These are phyloP conservation scores for Pharus latifolius DNA, from an alignment of 176 grass and related monocot species.

Conservation along the genomic window DNA sequence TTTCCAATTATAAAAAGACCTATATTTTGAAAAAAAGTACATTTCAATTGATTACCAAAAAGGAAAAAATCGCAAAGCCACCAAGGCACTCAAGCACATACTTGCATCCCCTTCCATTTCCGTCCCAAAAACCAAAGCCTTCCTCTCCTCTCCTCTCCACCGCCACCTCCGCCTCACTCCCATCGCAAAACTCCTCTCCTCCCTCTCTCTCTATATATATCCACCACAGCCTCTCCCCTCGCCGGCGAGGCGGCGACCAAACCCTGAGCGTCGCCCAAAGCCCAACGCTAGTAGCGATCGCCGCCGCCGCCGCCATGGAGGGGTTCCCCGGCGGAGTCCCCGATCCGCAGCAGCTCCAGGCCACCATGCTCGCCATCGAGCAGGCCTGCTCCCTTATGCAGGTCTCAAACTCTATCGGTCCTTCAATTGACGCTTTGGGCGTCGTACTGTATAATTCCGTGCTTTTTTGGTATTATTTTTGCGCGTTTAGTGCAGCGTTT, in stretches of 20 bases:
- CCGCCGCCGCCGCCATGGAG: constrained; percentile 44
- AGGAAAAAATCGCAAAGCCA: not conserved
- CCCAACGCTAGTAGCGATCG: constrained; percentile 2
- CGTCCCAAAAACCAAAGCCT: constrained; percentile 1
- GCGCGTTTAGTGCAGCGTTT: not conserved
- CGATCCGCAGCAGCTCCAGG: constrained; percentile 63
- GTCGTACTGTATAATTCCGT: not conserved
- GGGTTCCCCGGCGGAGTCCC: constrained; percentile 59
- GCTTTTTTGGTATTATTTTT: not conserved
- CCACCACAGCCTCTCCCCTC: constrained; percentile 3
- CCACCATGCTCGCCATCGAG: constrained; percentile 80
- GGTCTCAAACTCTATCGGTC: constrained; percentile 20
- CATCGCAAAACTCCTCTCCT: not conserved
- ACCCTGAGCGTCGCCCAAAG: constrained; percentile 18
- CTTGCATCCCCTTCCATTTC: constrained; percentile 5
- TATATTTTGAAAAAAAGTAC: too few relatives aligned
- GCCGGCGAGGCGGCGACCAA: constrained; percentile 18
- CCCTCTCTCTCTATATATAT: not conserved
- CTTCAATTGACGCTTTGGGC: not conserved
- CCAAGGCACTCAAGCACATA: constrained; percentile 3
- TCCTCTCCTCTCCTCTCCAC: not conserved
- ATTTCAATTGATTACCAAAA: constrained; percentile 3
- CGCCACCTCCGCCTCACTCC: constrained; percentile 10
- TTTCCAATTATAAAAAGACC: too few relatives aligned
- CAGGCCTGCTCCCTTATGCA: constrained; percentile 80